Percentiles rank a stretch among this genome's conserved stretches.
These are phyloP conservation scores for Elsinoe ampelina DNA, from an alignment of 2,329 filamentous ascomycete species.

Conservation along the genomic window DNA sequence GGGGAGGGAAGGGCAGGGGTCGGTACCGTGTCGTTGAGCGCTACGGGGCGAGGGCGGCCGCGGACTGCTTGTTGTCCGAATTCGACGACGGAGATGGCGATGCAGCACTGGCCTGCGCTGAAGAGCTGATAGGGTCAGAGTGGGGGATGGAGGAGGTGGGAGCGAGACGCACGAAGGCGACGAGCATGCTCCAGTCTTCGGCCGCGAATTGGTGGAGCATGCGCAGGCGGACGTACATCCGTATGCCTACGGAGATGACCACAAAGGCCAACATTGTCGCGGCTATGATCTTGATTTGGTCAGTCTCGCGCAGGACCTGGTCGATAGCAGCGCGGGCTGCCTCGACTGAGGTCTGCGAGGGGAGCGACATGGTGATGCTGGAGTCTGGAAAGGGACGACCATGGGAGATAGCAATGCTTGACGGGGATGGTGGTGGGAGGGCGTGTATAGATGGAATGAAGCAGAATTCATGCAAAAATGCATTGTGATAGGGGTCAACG, in stretches of 20 bases:
- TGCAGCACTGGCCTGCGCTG: not conserved
- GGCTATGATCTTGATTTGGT: not conserved
- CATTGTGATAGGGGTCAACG: not conserved
- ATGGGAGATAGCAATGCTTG: not conserved
- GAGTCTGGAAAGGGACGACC: not conserved
- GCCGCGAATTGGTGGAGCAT: not conserved
- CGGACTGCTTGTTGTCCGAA: not conserved
- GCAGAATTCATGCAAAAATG: no score
- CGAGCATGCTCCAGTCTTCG: not conserved
- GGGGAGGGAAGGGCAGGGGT: no score
- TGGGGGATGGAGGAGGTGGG: not conserved
- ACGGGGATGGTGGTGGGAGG: not conserved
- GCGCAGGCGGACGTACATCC: not conserved
- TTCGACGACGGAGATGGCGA: not conserved
- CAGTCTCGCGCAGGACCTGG: not conserved
- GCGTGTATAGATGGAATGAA: no score
- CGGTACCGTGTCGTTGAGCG: not conserved
- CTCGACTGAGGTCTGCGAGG: not conserved
- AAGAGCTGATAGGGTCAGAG: not conserved
- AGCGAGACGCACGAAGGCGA: not conserved
- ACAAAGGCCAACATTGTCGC: not conserved
- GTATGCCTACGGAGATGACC: not conserved
- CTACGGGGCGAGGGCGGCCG: not conserved
- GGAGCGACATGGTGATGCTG: not conserved
- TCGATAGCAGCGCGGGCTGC: not conserved